A percentile compares a stretch with the other conserved stretches of the same genome.
Conservation (phyloP, 177 flowering plant species). For the Vitis hybrid region DNA sequence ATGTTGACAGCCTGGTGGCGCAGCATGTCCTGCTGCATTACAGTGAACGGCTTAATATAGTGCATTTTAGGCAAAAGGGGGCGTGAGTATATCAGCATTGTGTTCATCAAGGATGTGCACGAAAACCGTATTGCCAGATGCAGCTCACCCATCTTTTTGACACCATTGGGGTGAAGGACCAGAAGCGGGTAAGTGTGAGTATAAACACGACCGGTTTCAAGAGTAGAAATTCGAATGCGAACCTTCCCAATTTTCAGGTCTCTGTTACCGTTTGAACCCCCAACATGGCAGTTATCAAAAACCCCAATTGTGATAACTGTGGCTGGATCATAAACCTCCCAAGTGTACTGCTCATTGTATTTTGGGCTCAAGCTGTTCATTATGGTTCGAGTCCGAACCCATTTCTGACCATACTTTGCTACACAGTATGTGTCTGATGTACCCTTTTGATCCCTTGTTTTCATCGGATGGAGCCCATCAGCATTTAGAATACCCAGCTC, state of each 20-base stretch:
- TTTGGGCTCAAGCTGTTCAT: constrained; percentile 51
- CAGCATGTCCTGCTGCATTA: constrained; percentile 44
- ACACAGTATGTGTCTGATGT: constrained; percentile 71
- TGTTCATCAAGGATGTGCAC: constrained; percentile 38
- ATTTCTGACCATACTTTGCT: constrained; percentile 65
- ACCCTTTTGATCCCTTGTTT: constrained; percentile 51
- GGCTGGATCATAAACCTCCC: constrained; percentile 74
- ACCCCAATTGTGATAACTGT: constrained; percentile 67
- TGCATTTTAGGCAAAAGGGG: constrained; percentile 75
- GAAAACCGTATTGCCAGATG: constrained; percentile 66
- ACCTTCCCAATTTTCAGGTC: constrained; percentile 60
- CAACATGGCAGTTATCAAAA: constrained; percentile 48
- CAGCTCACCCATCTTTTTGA: constrained; percentile 72
- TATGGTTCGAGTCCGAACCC: constrained; percentile 68
- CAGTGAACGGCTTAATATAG: constrained; percentile 43
- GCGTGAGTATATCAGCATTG: constrained; percentile 40
- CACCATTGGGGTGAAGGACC: constrained; percentile 59
- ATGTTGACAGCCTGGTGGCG: constrained; percentile 56
- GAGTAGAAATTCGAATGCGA: constrained; percentile 59
- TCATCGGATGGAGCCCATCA: constrained; percentile 55
- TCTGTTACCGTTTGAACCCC: constrained; percentile 30
- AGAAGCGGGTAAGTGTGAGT: constrained; percentile 61
- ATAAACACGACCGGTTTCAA: constrained; percentile 62
- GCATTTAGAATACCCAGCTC: constrained; percentile 63
- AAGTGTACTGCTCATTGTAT: constrained; percentile 68